Evolutionary conservation across 176 grass and related monocot genomes (phyloP).

Genomic region (Avena insularis): DNA sequence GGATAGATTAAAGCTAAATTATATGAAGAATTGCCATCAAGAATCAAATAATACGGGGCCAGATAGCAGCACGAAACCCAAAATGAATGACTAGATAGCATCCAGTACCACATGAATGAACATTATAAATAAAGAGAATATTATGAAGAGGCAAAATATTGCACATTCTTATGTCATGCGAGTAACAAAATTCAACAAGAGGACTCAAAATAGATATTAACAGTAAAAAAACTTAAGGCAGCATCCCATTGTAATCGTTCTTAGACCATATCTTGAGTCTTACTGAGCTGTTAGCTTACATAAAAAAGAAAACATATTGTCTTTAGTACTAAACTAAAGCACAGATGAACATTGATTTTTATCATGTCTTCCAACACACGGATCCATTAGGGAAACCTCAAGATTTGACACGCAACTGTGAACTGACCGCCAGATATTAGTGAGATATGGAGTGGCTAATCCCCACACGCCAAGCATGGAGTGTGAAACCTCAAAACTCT

Average conservation of each 20-base stretch:
- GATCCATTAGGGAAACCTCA: conserved; percentile 18
- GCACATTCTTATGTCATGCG: background rate
- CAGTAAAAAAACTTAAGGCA: background rate
- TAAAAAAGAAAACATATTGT: background rate
- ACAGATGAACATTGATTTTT: background rate
- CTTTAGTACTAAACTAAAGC: conserved; percentile 10
- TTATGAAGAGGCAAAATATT: too few relatives aligned
- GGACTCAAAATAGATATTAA: conserved; percentile 3
- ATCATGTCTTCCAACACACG: background rate
- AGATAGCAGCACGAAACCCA: background rate
- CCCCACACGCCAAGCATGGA: background rate
- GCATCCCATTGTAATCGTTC: background rate
- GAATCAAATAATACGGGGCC: background rate
- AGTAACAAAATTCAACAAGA: conserved; percentile 8
- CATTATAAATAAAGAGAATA: too few relatives aligned
- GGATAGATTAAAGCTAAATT: background rate
- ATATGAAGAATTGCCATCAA: background rate
- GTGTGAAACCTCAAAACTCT: background rate
- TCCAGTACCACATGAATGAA: too few relatives aligned
- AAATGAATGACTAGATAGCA: background rate
- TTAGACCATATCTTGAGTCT: background rate
- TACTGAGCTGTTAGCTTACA: background rate
- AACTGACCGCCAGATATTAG: background rate
- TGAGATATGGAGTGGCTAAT: conserved; percentile 1
- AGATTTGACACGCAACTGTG: background rate